Percentiles rank a stretch among this genome's conserved stretches.
Conservation (phyloP, 306 rosid genomes). For the Vachellia collinsii region DNA sequence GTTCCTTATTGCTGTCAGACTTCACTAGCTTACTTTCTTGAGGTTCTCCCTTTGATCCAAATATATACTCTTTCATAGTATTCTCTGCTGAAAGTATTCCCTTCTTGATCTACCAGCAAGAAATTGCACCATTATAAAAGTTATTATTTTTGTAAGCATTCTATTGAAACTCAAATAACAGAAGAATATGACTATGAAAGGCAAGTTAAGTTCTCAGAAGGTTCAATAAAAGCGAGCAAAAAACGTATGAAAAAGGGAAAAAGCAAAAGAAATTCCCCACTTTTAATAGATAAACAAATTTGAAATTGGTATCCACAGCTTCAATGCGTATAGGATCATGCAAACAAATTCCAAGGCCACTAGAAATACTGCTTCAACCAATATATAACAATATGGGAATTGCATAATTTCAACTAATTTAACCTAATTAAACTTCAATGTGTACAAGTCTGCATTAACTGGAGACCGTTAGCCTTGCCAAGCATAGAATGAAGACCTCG, state of each 20-base stretch:
- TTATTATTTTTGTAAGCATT: not conserved
- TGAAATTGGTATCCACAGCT: not conserved
- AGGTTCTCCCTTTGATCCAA: constrained; percentile 61
- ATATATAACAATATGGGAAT: not conserved
- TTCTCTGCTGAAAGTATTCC: constrained; percentile 64
- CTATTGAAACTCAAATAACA: constrained; percentile 2
- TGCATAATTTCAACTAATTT: not conserved
- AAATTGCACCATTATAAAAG: constrained; percentile 37
- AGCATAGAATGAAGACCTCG: not conserved
- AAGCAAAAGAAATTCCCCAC: not conserved
- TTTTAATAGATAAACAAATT: not conserved
- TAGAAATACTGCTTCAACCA: not conserved
- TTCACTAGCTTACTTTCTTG: constrained; percentile 48
- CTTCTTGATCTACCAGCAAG: constrained; percentile 67
- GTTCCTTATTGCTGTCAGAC: constrained; percentile 50
- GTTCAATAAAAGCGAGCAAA: not conserved
- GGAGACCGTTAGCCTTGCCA: not conserved
- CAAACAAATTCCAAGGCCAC: not conserved
- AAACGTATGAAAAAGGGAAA: not conserved
- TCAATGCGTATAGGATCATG: not conserved
- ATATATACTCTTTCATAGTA: constrained; percentile 59
- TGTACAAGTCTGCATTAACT: not conserved
- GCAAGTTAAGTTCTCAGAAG: not conserved
- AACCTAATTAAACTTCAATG: not conserved
- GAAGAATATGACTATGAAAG: not conserved